phyloP scores from a whole-genome alignment of 441 rosid genomes.

The Hura crepitans region DNA sequence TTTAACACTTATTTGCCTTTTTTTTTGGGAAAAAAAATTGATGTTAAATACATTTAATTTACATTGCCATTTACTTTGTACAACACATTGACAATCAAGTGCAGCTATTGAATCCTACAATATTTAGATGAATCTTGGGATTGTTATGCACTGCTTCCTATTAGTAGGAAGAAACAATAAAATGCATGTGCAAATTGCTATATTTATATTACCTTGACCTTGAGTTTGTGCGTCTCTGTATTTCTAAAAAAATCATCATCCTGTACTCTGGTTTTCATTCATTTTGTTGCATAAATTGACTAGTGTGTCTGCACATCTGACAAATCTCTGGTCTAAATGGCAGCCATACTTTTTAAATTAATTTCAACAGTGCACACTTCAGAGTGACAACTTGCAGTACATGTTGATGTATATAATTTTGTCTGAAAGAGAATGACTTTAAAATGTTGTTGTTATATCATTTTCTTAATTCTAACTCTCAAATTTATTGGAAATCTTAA shows the following conservation, averaged over 20 bases:
- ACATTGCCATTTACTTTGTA: not conserved
- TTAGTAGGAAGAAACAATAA: not conserved
- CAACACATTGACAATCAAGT: not conserved
- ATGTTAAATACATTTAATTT: not conserved
- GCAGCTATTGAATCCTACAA: not conserved
- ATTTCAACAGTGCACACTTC: not conserved
- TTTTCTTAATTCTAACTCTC: not conserved
- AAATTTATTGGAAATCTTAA: not conserved
- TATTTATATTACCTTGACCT: not conserved
- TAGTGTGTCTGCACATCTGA: not conserved
- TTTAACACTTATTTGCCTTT: not conserved
- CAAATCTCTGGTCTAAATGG: not conserved
- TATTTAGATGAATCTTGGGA: not conserved
- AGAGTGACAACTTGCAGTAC: not conserved
- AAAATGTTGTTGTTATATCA: not conserved
- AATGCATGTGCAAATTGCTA: not conserved
- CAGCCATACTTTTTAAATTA: conserved; percentile 2
- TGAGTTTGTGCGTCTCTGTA: not conserved
- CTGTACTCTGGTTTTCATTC: not conserved
- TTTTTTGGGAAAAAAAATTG: not conserved
- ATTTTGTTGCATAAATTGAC: not conserved
- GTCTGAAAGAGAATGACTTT: not conserved
- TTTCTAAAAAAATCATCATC: not conserved
- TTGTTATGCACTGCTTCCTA: not conserved
- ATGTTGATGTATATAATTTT: conserved; percentile 1